A percentile compares a stretch with the other conserved stretches of the same genome.
Evolutionary conservation across 2,329 filamentous ascomycete genomes (phyloP).

Genomic region (Tympanopsis confertula): DNA sequence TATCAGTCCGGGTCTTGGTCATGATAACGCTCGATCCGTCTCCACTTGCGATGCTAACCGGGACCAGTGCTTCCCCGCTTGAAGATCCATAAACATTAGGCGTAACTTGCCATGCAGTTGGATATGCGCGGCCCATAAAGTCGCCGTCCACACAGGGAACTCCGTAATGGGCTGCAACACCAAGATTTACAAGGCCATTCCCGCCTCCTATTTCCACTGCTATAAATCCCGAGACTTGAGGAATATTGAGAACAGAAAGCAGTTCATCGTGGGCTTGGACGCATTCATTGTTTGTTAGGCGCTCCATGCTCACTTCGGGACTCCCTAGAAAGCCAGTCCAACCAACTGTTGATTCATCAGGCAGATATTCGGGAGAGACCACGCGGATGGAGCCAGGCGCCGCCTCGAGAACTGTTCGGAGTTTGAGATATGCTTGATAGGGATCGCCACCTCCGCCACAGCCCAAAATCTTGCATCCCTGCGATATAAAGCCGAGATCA

Average conservation of each 20-base stretch:
- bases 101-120: conserved; percentile 42
- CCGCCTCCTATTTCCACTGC: conserved; percentile 56
- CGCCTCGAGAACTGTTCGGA: conserved; percentile 34
- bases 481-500: conserved; percentile 43
- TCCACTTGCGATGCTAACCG: conserved; percentile 35
- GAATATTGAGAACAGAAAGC: neutral
- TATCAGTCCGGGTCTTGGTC: conserved; percentile 31
- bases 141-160: conserved; percentile 39
- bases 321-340: conserved; percentile 46
- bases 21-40: conserved; percentile 38
- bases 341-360: conserved; percentile 36
- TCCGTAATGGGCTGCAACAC: conserved; percentile 37
- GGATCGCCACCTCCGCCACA: conserved; percentile 48
- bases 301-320: conserved; percentile 49
- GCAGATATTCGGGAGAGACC: conserved; percentile 34
- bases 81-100: conserved; percentile 26
- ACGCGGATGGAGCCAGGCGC: conserved; percentile 39
- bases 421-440: conserved; percentile 35
- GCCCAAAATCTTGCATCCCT: conserved; percentile 48
- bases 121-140: conserved; percentile 45
- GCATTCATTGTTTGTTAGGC: conserved; percentile 41
- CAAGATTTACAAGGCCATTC: conserved; percentile 48
- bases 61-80: conserved; percentile 7
- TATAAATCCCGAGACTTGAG: conserved; percentile 24
- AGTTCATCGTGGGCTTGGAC: conserved; percentile 16